Evolutionary conservation across 805 yeast species (phyloP).

Genomic region (Tetrapisispora nanseiensis): DNA sequence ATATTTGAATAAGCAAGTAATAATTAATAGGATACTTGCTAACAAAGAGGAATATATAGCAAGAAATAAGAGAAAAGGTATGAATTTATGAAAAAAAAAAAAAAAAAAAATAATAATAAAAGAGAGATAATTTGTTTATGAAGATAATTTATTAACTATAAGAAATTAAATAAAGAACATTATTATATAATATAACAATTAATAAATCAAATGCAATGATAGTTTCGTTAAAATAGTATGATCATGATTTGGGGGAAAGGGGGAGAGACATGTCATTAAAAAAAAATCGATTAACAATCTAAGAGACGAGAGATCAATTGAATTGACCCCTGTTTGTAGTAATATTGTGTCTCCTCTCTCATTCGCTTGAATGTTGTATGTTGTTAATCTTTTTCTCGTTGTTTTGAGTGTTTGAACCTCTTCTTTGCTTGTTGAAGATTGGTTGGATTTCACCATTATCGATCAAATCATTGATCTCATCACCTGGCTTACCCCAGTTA

Average conservation of each 20-base stretch:
- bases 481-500: constrained; percentile 82
- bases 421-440: constrained; percentile 36
- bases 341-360: not conserved
- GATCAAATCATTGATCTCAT: constrained; percentile 48
- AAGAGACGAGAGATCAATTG: too few species aligned
- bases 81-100: constrained; percentile 24
- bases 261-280: too few species aligned
- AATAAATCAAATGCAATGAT: not conserved
- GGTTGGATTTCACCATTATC: constrained; percentile 47
- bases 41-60: constrained; percentile 68
- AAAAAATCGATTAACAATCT: too few species aligned
- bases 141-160: too few species aligned
- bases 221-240: constrained; percentile 1
- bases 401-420: constrained; percentile 41
- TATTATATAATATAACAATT: constrained; percentile 1
- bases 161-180: too few species aligned
- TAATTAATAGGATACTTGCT: constrained; percentile 62
- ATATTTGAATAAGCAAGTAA: constrained; percentile 56
- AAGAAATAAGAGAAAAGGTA: constrained; percentile 80
- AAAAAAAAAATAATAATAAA: not conserved
- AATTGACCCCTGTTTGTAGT: too few species aligned
- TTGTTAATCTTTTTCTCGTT: constrained; percentile 34
- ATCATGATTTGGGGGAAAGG: too few species aligned
- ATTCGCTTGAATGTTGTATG: constrained; percentile 19
- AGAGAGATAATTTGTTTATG: too few species aligned